A percentile compares a stretch with the other conserved stretches of the same genome.
phyloP scores from a whole-genome alignment of 1,139 yeast species.

The Debaryomyces subglobosus region DNA sequence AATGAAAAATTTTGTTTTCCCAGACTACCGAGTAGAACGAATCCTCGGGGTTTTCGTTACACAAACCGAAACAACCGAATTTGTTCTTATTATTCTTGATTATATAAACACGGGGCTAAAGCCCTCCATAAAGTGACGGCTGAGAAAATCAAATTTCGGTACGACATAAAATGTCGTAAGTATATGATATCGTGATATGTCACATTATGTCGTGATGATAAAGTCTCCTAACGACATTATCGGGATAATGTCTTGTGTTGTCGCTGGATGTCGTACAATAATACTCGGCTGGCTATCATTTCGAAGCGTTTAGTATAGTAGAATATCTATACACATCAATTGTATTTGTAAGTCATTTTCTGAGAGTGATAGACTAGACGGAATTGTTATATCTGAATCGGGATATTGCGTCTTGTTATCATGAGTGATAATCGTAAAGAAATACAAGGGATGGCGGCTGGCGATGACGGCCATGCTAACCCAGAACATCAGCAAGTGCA shows the following conservation, averaged over 20 bases:
- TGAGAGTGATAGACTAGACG: background rate
- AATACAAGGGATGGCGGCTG: background rate
- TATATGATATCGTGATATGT: background rate
- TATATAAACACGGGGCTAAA: background rate
- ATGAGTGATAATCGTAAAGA: background rate
- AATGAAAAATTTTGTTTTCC: constrained; percentile 8
- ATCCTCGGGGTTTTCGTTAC: background rate
- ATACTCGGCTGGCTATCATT: background rate
- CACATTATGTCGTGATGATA: background rate
- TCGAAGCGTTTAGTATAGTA: background rate
- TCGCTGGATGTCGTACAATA: background rate
- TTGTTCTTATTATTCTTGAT: background rate
- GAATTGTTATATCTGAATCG: background rate
- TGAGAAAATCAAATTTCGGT: background rate
- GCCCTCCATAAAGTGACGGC: background rate
- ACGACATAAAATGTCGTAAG: background rate
- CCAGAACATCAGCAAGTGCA: background rate
- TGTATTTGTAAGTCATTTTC: background rate
- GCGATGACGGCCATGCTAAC: background rate
- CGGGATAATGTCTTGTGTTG: background rate
- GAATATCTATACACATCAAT: background rate
- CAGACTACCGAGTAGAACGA: background rate
- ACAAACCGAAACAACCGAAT: background rate
- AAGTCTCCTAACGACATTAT: background rate
- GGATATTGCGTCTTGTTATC: background rate